These are phyloP conservation scores for Fusarium keratoplasticum DNA, from an alignment of 2,329 filamentous ascomycete genomes.

Conservation along the genomic window DNA sequence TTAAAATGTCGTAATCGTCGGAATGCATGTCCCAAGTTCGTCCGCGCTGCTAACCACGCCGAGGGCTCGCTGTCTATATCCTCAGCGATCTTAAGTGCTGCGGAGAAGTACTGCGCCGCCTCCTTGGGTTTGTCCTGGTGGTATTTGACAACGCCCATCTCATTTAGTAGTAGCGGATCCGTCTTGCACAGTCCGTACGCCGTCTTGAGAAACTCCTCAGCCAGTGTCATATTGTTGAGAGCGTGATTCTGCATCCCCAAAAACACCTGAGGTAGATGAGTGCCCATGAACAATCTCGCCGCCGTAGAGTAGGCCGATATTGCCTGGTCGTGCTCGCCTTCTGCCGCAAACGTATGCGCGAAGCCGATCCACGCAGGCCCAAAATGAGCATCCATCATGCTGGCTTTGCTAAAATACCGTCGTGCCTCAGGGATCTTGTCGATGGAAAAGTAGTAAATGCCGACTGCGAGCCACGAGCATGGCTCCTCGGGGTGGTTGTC, in stretches of 20 bases:
- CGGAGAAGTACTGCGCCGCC: slow-evolving; percentile 81
- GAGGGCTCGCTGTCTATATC: slow-evolving; percentile 85
- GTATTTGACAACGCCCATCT: slow-evolving; percentile 96
- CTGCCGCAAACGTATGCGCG: slow-evolving; percentile 96
- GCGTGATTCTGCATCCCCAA: slow-evolving; percentile 98
- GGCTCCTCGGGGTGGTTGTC: slow-evolving; percentile 93
- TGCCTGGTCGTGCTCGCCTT: slow-evolving; percentile 97
- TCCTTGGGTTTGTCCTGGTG: slow-evolving; percentile 84
- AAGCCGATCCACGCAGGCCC: slow-evolving; percentile 99
- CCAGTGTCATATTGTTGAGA: slow-evolving; percentile 92
- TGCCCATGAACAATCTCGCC: slow-evolving; percentile 94
- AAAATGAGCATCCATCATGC: slow-evolving; percentile 97
- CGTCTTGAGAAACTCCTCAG: slow-evolving; percentile 93
- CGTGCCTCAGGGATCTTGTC: slow-evolving; percentile 92
- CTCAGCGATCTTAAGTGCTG: slow-evolving; percentile 80
- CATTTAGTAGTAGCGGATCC: slow-evolving; percentile 92
- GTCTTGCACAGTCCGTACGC: slow-evolving; percentile 85
- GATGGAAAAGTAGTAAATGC: slow-evolving; percentile 92
- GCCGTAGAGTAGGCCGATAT: slow-evolving; percentile 98
- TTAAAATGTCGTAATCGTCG: slow-evolving; percentile 76
- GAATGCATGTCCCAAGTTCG: slow-evolving; percentile 90
- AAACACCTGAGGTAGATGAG: slow-evolving; percentile 94
- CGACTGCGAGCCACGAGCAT: slow-evolving; percentile 93
- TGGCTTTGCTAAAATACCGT: slow-evolving; percentile 96
- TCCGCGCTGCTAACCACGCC: slow-evolving; percentile 85